Conservation (phyloP, 306 rosid species). For the Pueraria montana region DNA sequence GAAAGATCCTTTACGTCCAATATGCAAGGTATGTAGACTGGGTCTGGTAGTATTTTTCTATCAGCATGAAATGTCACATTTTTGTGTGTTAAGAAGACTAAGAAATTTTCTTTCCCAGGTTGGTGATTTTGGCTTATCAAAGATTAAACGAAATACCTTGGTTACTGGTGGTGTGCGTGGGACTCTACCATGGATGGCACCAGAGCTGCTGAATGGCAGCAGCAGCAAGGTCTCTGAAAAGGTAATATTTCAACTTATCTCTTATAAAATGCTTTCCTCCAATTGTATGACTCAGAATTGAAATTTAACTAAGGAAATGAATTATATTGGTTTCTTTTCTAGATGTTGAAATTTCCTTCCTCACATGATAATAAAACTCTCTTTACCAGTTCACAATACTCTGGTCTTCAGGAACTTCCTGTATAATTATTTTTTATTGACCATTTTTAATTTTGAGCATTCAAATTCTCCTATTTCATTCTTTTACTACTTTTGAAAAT, state of each 20-base stretch:
- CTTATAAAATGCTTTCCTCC: constrained; percentile 27
- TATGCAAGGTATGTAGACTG: constrained; percentile 77
- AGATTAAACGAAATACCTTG: constrained; percentile 89
- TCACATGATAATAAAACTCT: background rate
- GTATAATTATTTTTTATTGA: constrained; percentile 5
- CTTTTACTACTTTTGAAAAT: background rate
- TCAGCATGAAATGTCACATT: background rate
- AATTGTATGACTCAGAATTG: background rate
- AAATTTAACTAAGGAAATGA: constrained; percentile 25
- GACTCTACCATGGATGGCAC: constrained; percentile 98
- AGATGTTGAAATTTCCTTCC: constrained; percentile 23
- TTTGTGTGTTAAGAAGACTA: background rate
- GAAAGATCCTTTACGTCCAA: constrained; percentile 89
- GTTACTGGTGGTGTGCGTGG: constrained; percentile 98
- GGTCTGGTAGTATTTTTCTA: constrained; percentile 21
- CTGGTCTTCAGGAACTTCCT: constrained; percentile 23
- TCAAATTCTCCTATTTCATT: constrained; percentile 13
- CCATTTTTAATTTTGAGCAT: background rate
- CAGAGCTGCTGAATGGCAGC: constrained; percentile 88
- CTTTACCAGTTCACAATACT: constrained; percentile 22
- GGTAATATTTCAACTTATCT: constrained; percentile 57
- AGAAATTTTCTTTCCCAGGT: constrained; percentile 63
- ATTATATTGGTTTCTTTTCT: constrained; percentile 33
- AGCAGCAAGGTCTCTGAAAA: constrained; percentile 96
- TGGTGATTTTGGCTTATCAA: constrained; percentile 96